Percentiles rank a stretch among this genome's conserved stretches.
Evolutionary conservation across 2,329 filamentous ascomycete species (phyloP).

Genomic region (Hawksworthiomyces lignivorus): DNA sequence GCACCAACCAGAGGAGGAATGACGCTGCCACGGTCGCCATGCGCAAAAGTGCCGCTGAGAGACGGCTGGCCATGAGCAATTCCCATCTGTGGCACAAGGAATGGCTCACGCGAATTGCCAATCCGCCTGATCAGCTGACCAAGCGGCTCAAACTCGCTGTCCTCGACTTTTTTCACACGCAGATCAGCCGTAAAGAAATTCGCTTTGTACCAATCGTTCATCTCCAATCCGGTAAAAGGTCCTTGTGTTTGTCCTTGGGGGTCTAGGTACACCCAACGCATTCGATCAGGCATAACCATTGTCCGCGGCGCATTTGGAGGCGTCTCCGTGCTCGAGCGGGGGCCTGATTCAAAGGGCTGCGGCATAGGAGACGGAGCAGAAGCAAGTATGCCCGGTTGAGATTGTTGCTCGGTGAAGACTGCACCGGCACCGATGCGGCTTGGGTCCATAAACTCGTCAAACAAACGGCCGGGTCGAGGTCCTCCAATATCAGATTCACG

Average conservation of each 20-base stretch:
- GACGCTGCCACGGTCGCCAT: constrained; percentile 50
- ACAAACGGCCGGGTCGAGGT: constrained; percentile 36
- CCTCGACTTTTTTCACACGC: constrained; percentile 89
- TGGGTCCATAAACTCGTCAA: constrained; percentile 15
- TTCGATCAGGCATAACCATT: constrained; percentile 98
- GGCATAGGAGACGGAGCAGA: constrained; percentile 9
- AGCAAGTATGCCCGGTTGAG: constrained; percentile 20
- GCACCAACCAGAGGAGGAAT: constrained; percentile 86
- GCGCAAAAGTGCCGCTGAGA: constrained; percentile 39
- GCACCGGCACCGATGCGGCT: not conserved
- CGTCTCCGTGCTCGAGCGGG: constrained; percentile 42
- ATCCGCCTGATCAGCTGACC: constrained; percentile 93
- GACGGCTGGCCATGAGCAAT: constrained; percentile 77
- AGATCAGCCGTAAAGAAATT: constrained; percentile 95
- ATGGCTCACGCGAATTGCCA: constrained; percentile 93
- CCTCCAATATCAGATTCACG: constrained; percentile 52
- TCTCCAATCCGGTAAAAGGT: constrained; percentile 91
- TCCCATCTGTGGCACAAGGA: constrained; percentile 94
- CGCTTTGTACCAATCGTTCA: constrained; percentile 99
- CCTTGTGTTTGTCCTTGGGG: constrained; percentile 88
- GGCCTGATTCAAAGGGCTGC: constrained; percentile 21
- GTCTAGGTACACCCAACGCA: constrained; percentile 98
- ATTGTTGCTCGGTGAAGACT: constrained; percentile 13
- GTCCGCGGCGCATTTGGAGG: constrained; percentile 57
- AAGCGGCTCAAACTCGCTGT: constrained; percentile 86